Conservation (phyloP, 805 yeast genomes). For the Komagataella pseudopastoris region DNA sequence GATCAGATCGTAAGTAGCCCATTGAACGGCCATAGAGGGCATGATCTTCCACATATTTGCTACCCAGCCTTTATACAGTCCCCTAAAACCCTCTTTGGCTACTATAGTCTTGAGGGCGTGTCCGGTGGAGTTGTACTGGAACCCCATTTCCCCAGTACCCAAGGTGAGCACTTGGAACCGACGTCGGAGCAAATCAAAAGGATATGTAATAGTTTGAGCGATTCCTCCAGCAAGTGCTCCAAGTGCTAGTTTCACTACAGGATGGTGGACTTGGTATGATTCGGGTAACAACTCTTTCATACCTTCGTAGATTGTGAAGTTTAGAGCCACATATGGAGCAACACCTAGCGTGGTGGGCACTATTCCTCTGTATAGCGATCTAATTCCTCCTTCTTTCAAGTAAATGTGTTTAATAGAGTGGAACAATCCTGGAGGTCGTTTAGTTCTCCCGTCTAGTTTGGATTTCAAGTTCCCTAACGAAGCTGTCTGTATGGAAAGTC, state of each 20-base stretch:
- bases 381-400: slow-evolving; percentile 66
- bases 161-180: slow-evolving; percentile 85
- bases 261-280: slow-evolving; percentile 9
- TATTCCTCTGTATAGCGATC: slow-evolving; percentile 72
- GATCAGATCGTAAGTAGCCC: slow-evolving; percentile 74
- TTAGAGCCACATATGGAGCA: slow-evolving; percentile 91
- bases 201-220: slow-evolving; percentile 85
- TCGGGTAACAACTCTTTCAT: slow-evolving; percentile 42
- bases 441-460: slow-evolving; percentile 11
- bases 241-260: slow-evolving; percentile 46
- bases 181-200: slow-evolving; percentile 79
- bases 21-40: slow-evolving; percentile 92
- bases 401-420: slow-evolving; percentile 46
- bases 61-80: slow-evolving; percentile 60
- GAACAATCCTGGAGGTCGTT: slow-evolving; percentile 60
- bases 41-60: slow-evolving; percentile 83
- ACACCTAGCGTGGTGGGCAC: slow-evolving; percentile 90
- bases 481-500: slow-evolving; percentile 85
- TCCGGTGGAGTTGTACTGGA: slow-evolving; percentile 60
- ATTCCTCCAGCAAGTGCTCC: slow-evolving; percentile 86
- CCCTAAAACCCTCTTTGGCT: slow-evolving; percentile 56
- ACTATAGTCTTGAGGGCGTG: slow-evolving; percentile 67
- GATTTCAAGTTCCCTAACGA: slow-evolving; percentile 34
- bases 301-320: slow-evolving; percentile 81
- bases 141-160: slow-evolving; percentile 69